A percentile compares a stretch with the other conserved stretches of the same genome.
phyloP scores from a whole-genome alignment of 768 basidiomycete species.

The Mycena crocata region DNA sequence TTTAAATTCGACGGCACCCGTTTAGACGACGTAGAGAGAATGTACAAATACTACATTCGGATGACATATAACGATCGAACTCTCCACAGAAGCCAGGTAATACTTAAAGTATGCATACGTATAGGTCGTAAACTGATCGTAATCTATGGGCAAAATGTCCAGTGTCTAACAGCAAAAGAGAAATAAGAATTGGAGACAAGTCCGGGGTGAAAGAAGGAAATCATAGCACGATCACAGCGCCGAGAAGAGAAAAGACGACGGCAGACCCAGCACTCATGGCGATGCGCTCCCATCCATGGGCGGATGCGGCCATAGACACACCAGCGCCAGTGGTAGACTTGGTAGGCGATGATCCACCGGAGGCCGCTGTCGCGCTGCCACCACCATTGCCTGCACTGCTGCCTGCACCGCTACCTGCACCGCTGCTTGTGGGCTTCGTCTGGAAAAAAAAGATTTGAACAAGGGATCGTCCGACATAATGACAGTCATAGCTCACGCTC shows the following conservation, averaged over 20 bases:
- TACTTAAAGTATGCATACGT: no score
- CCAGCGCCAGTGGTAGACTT: conserved; percentile 2
- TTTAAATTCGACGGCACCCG: no score
- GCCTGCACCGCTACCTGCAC: not conserved
- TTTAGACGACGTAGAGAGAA: no score
- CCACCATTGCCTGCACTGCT: not conserved
- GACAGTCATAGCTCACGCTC: not conserved
- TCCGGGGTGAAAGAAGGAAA: not conserved
- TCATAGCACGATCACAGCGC: conserved; percentile 37
- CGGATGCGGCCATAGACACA: not conserved
- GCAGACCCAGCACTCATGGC: conserved; percentile 40
- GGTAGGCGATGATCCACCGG: conserved; percentile 18
- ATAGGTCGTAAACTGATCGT: no score
- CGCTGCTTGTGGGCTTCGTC: conserved; percentile 9
- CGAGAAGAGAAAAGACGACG: conserved; percentile 39
- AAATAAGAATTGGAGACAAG: not conserved
- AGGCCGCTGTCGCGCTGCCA: not conserved
- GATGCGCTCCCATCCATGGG: conserved; percentile 41
- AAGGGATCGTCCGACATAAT: not conserved
- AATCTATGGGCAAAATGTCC: no score
- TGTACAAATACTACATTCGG: no score
- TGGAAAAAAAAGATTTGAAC: not conserved
- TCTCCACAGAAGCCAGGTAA: no score
- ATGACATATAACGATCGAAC: no score
- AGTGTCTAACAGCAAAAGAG: not conserved